Evolutionary conservation across 176 grass and related monocot genomes (phyloP).

Genomic region (Eragrostis nindensis): DNA sequence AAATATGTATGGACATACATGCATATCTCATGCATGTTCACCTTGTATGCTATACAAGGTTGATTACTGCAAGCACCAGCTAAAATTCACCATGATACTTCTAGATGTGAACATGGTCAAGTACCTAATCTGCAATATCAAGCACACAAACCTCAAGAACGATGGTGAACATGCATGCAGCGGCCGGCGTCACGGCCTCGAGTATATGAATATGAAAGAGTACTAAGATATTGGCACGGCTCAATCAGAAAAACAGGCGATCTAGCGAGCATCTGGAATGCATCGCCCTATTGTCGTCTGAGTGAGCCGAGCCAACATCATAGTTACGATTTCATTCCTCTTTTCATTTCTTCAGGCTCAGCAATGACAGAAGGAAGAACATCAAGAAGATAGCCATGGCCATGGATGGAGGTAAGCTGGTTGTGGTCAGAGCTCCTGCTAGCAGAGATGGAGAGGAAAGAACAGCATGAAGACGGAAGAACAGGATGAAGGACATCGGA

Average conservation of each 20-base stretch:
- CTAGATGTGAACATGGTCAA: no score
- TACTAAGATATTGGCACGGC: conserved; percentile 99
- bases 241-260: conserved; percentile 67
- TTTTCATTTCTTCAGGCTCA: neutral
- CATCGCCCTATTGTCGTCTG: conserved; percentile 43
- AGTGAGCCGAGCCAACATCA: conserved; percentile 94
- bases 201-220: conserved; percentile 52
- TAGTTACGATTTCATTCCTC: conserved; percentile 61
- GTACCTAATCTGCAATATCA: neutral
- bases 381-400: neutral
- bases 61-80: neutral
- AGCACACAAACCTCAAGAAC: neutral
- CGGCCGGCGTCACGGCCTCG: neutral
- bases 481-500: neutral
- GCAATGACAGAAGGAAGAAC: neutral
- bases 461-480: neutral
- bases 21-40: no score
- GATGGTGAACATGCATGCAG: neutral
- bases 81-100: neutral
- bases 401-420: no score
- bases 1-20: neutral
- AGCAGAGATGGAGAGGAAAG: neutral
- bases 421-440: neutral
- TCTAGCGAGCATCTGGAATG: neutral
- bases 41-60: neutral